phyloP scores from a whole-genome alignment of 352 stramenopile species.

The Phytophthora agathidicida region DNA sequence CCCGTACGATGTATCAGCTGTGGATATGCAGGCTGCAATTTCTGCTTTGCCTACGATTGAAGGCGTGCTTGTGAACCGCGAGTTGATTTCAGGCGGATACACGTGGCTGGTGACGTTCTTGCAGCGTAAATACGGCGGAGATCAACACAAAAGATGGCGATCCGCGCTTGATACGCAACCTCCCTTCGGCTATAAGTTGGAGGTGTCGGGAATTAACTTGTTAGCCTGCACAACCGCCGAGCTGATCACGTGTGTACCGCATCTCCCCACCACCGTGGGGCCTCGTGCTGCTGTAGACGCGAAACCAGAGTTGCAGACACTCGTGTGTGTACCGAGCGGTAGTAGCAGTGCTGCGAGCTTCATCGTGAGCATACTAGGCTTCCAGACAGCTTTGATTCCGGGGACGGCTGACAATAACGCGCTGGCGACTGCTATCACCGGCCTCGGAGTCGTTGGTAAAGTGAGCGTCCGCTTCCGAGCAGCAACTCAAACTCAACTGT shows the following conservation, averaged over 20 bases:
- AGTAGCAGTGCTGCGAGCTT: conserved; percentile 51
- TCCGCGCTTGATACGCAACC: conserved; percentile 48
- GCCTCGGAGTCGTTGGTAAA: conserved; percentile 58
- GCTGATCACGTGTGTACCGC: conserved; percentile 44
- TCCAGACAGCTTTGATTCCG: conserved; percentile 38
- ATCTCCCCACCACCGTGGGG: conserved; percentile 48
- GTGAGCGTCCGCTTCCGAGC: conserved; percentile 58
- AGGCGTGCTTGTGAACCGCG: conserved; percentile 52
- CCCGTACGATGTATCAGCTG: conserved; percentile 82
- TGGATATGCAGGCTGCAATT: conserved; percentile 73
- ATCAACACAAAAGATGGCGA: conserved; percentile 60
- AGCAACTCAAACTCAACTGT: conserved; percentile 51
- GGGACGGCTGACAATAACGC: conserved; percentile 3
- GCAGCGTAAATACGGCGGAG: conserved; percentile 53
- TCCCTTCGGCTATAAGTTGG: conserved; percentile 56
- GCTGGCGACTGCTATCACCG: conserved; percentile 59
- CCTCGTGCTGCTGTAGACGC: conserved; percentile 52
- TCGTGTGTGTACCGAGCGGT: conserved; percentile 47
- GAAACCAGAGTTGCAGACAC: conserved; percentile 58
- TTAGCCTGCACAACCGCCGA: conserved; percentile 61
- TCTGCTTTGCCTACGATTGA: conserved; percentile 65
- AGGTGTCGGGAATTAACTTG: conserved; percentile 55
- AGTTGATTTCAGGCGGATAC: conserved; percentile 70
- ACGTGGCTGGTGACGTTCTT: conserved; percentile 82
- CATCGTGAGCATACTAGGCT: conserved; percentile 63